Base-by-base conservation (phyloP, 495 filamentous ascomycete species). In the Glarea lozoyensis region DNA sequence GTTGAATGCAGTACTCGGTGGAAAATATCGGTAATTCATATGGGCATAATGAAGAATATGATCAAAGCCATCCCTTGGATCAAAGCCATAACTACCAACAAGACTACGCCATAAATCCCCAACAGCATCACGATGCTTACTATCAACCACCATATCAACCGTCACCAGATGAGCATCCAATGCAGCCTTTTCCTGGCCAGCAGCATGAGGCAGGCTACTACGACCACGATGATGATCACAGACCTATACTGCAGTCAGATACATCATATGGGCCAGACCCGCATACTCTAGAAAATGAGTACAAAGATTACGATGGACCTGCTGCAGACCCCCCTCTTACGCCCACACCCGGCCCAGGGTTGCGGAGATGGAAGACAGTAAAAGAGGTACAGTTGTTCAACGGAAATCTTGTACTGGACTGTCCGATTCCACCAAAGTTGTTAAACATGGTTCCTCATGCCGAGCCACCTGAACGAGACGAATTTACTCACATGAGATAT, bases 381-480 rank as follows among this genome's bases (percentile, higher is more conserved):
- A 99, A 97, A 61, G 88, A 96, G 70, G 89, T 97, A 20, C 86
- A 93, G 52, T 64, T 99, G 29, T 97, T 94, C 72, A 84, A 92
- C n/a, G 89, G 89, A 32, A 95, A 98, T 60, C 72, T 96, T 52
- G 88, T 96, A 19, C 76, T 96, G 2, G 92, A 98, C 62, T 98
- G 92, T 57, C 92, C 92, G 0, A 82, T 98, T 45, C 88, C 92
- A 0, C 87, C 90, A 4, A 80, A 79, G 55, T 67, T 98, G 21
- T 69, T 98, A 35, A 84, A 76, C 50, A 79, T 88, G 61, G 69
- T 96, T 6, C 83, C 81, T 11, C 86, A 94, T 55, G 82, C 84
- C 34, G 82, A 88, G 55, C 81, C 32, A 2, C 38, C 43, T n/a
- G 40, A 15, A 12, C 24, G 89, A 45, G 87, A 93, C 47, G 90